These are phyloP conservation scores for Scheffersomyces titani DNA, from an alignment of 1,139 yeast genomes.

Conservation along the genomic window DNA sequence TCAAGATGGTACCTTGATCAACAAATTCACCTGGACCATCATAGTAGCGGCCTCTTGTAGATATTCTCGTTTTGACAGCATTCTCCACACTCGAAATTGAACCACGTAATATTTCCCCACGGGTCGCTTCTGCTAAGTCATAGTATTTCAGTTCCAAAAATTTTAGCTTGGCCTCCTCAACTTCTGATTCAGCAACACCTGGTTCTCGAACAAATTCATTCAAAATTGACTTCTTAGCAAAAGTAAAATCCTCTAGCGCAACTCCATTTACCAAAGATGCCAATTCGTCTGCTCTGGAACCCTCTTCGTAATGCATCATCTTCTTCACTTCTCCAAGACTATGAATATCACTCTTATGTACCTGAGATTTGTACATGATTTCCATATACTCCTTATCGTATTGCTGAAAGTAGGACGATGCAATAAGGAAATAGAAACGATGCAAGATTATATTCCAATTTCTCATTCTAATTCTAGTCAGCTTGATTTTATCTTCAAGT, in stretches of 20 bases:
- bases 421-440: conserved; percentile 75
- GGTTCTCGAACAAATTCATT: conserved; percentile 8
- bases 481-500: conserved; percentile 24
- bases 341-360: conserved; percentile 1
- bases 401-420: conserved; percentile 74
- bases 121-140: conserved; percentile 60
- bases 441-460: conserved; percentile 66
- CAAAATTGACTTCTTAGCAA: conserved; percentile 7
- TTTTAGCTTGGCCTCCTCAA: conserved; percentile 12
- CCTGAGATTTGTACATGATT: conserved; percentile 18
- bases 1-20: conserved; percentile 32
- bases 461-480: conserved; percentile 33
- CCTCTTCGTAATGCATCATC: conserved; percentile 7
- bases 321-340: conserved; percentile 6
- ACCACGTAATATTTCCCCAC: conserved; percentile 53
- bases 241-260: conserved; percentile 12
- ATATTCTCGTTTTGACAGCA: conserved; percentile 26
- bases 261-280: conserved; percentile 25
- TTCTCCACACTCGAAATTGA: conserved; percentile 39
- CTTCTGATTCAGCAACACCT: conserved; percentile 10
- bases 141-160: conserved; percentile 47
- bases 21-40: conserved; percentile 10
- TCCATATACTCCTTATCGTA: conserved; percentile 45
- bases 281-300: conserved; percentile 22
- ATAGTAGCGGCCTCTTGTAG: conserved; percentile 22